Conservation (phyloP, 257 asterid species). For the Nicotiana otophora region DNA sequence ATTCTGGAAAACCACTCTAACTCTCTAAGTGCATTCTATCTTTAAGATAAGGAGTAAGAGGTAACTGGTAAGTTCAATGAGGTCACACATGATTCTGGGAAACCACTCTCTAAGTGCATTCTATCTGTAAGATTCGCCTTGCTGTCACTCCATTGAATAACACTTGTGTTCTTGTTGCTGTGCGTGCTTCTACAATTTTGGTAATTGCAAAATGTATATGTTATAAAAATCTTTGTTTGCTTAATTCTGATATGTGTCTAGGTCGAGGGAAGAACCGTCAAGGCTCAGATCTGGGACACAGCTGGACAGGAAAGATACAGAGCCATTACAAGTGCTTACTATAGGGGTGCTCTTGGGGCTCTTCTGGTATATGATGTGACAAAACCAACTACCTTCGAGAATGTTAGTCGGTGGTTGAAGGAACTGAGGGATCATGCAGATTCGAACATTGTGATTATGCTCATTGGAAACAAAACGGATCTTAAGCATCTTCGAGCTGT, state of each 20-base stretch:
- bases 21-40: neutral
- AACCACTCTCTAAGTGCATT: neutral
- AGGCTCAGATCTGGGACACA: constrained; percentile 99
- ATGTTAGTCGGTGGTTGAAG: constrained; percentile 90
- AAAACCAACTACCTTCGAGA: constrained; percentile 86
- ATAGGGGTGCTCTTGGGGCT: constrained; percentile 96
- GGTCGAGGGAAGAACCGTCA: constrained; percentile 92
- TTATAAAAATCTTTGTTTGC: neutral
- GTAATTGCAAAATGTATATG: neutral
- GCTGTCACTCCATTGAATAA: neutral
- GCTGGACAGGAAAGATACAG: constrained; percentile 99
- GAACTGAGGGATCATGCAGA: constrained; percentile 95
- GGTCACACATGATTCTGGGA: neutral
- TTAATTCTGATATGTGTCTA: constrained; percentile 7
- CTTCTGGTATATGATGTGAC: constrained; percentile 88
- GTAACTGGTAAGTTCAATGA: neutral
- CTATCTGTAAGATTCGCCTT: neutral
- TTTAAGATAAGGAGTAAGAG: neutral
- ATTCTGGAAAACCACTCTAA: neutral
- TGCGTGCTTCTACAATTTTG: neutral
- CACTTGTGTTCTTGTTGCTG: neutral
- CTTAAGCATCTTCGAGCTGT: constrained; percentile 89
- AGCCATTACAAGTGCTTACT: constrained; percentile 95
- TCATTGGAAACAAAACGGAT: constrained; percentile 86
- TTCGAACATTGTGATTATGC: constrained; percentile 82